Base-by-base conservation (phyloP, 2,329 filamentous ascomycete genomes). In the Fusarium staphyleae region DNA sequence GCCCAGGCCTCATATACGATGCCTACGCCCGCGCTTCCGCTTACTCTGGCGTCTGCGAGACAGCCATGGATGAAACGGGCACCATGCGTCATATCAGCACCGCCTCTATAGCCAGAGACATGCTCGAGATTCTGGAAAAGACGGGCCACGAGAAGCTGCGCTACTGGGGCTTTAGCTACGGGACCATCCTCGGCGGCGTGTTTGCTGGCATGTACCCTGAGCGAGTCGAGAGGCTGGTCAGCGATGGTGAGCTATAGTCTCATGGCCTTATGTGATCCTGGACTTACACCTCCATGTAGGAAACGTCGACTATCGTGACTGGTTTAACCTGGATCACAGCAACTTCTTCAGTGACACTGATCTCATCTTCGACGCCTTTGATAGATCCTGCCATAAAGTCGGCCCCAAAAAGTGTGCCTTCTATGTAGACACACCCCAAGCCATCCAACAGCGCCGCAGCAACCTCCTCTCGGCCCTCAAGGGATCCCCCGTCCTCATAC, bases 121-220 rank as follows among this genome's bases (percentile, higher is more conserved):
- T 81, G 75, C 72, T 81, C 0, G 78, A 77, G 60, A 76, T 81
- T 10, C 65, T 79, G 13, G 50, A 75, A 26, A 70, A 75, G 59
- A 71, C 73, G 5, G 78, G 77, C 2, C 62, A 77, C 45, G 66
- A 72, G 4, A 77, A 74, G 67, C 69, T 81, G 6, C 73, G 71
- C 36, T 83, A 81, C 63, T 83, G 80, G 80, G 81, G 81, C 1
- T 78, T 82, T 51, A 82, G 79, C 57, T 84, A 84, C 55, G 81
- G 81, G 9, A 81, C 80, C 7, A 65, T 82, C 2, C 71, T 84
- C 0, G 81, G 81, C 3, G 78, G 76, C 11, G 77, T 77, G 0
- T 82, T 83, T 63, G 81, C 81, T 3, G 73, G 78, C 3, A 73
- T 83, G 70, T 83, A 76, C 47, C 81, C 81, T 1, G 77, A 82